A percentile compares a stretch with the other conserved stretches of the same genome.
phyloP scores from a whole-genome alignment of 225 moss, liverwort and hornwort species.

The Pseudoscleropodium purum region DNA sequence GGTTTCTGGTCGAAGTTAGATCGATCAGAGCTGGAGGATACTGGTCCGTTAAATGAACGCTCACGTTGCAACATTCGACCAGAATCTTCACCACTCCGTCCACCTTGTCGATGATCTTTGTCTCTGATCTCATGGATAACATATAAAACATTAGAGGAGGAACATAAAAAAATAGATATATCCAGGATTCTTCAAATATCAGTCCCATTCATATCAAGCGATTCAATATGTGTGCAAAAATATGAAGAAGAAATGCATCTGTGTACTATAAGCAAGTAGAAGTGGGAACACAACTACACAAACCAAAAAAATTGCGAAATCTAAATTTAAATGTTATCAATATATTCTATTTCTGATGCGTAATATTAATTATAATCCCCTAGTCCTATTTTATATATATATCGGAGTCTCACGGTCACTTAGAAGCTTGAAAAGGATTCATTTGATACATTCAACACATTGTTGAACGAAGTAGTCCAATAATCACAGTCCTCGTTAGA shows the following conservation, averaged over 20 bases:
- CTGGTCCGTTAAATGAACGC: constrained; percentile 38
- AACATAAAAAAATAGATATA: background rate
- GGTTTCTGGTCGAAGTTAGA: constrained; percentile 24
- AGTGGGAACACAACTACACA: background rate
- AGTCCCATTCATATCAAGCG: background rate
- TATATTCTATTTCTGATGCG: background rate
- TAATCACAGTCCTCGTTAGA: background rate
- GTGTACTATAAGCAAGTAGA: background rate
- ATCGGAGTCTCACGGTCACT: background rate
- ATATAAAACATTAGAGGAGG: background rate
- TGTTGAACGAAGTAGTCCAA: background rate
- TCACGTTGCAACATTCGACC: constrained; percentile 44
- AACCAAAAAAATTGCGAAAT: background rate
- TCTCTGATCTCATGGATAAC: constrained; percentile 25
- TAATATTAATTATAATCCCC: background rate
- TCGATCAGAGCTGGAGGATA: constrained; percentile 34
- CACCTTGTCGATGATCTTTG: constrained; percentile 56
- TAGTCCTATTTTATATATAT: background rate
- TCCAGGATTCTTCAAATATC: background rate
- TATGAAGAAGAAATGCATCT: background rate
- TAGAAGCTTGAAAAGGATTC: background rate
- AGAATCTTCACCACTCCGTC: constrained; percentile 41
- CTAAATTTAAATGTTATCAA: background rate
- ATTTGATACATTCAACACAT: background rate
- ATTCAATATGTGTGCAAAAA: background rate